These are phyloP conservation scores for Claviceps maximensis DNA, from an alignment of 2,329 filamentous ascomycete species.

Conservation along the genomic window DNA sequence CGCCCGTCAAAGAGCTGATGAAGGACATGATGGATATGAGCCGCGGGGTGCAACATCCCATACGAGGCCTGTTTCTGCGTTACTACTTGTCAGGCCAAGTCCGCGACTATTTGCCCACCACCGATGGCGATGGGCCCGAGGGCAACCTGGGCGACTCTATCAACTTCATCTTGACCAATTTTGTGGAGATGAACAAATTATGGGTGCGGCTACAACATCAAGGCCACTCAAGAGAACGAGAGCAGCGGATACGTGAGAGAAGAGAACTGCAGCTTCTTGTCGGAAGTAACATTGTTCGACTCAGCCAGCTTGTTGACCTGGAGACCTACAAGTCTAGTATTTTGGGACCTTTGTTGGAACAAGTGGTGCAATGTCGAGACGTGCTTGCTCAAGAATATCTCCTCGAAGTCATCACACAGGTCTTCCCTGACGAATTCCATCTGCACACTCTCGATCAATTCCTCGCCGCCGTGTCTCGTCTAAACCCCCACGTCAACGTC, in stretches of 20 bases:
- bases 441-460: conserved; percentile 93
- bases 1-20: conserved; percentile 98
- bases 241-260: conserved; percentile 84
- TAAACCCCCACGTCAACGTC: conserved; percentile 95
- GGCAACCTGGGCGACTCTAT: conserved; percentile 95
- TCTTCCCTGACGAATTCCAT: conserved; percentile 97
- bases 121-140: conserved; percentile 78
- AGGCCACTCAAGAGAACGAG: conserved; percentile 86
- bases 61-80: conserved; percentile 84
- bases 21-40: conserved; percentile 99
- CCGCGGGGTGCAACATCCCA: conserved; percentile 90
- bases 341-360: conserved; percentile 76
- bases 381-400: conserved; percentile 95
- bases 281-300: conserved; percentile 85
- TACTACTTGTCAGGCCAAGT: conserved; percentile 96
- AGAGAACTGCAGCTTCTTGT: conserved; percentile 92
- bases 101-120: conserved; percentile 71
- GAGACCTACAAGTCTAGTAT: conserved; percentile 90
- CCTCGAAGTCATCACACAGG: conserved; percentile 94
- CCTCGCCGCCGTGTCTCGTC: conserved; percentile 76
- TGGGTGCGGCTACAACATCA: conserved; percentile 98
- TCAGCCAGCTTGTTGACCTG: conserved; percentile 91
- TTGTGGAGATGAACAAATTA: conserved; percentile 99
- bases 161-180: conserved; percentile 95
- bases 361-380: conserved; percentile 95